These are phyloP conservation scores for Elongisporangium anandrum DNA, from an alignment of 352 stramenopile species.

Conservation along the genomic window DNA sequence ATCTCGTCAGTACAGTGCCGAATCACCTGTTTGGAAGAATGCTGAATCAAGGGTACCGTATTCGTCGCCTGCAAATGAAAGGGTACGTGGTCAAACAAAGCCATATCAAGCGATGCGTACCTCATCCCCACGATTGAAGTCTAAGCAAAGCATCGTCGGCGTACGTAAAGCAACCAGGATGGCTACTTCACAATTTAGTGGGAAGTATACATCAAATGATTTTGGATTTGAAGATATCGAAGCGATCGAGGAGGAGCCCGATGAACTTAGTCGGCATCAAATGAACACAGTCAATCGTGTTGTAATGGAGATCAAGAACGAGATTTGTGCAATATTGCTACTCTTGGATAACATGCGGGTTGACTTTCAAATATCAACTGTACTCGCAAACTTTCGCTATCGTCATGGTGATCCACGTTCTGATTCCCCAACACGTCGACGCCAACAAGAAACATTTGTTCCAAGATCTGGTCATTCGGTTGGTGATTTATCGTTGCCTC, in stretches of 20 bases:
- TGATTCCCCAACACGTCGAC: conserved; percentile 9
- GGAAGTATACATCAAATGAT: neutral
- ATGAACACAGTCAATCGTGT: conserved; percentile 40
- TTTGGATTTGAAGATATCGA: neutral
- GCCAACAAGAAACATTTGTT: conserved; percentile 17
- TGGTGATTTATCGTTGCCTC: neutral
- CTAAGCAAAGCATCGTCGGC: neutral
- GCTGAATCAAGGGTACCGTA: neutral
- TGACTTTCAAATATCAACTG: conserved; percentile 59
- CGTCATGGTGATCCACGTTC: conserved; percentile 21
- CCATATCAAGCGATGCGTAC: neutral
- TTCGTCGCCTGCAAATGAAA: neutral
- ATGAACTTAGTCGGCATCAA: conserved; percentile 15
- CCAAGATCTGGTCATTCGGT: neutral
- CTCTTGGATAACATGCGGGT: conserved; percentile 53
- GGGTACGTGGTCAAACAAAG: neutral
- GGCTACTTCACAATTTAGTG: neutral
- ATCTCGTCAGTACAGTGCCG: conserved; percentile 17
- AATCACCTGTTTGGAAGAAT: conserved; percentile 6
- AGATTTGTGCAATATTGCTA: conserved; percentile 59
- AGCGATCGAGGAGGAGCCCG: neutral
- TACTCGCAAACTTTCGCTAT: conserved; percentile 40
- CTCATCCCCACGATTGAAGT: neutral
- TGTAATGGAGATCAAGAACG: conserved; percentile 75
- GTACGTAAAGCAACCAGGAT: neutral